Percentiles rank a stretch among this genome's conserved stretches.
Evolutionary conservation across 2,329 filamentous ascomycete species (phyloP).

Genomic region (Coniochaeta sp.): DNA sequence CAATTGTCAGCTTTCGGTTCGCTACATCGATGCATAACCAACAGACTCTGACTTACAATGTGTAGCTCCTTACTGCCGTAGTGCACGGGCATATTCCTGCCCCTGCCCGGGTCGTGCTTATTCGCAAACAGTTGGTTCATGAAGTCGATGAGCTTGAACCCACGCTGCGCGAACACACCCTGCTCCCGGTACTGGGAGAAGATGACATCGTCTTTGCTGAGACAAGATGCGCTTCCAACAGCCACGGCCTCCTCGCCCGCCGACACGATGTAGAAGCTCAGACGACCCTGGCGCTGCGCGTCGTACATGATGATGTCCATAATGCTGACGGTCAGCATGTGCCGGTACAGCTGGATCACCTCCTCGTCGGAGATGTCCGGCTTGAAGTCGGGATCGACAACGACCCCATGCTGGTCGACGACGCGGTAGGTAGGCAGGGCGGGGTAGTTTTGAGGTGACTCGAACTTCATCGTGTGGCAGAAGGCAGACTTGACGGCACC

Average conservation of each 20-base stretch:
- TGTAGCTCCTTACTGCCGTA: conserved; percentile 81
- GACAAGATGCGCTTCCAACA: conserved; percentile 77
- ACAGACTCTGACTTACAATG: conserved; percentile 49
- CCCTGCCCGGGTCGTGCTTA: conserved; percentile 67
- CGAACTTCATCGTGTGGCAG: conserved; percentile 70
- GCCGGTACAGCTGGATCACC: conserved; percentile 52
- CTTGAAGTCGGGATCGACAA: conserved; percentile 66
- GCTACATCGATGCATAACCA: not conserved
- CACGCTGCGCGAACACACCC: conserved; percentile 82
- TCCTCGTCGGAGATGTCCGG: conserved; percentile 61
- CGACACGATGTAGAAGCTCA: conserved; percentile 97
- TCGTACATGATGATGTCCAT: conserved; percentile 99
- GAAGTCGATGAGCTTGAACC: conserved; percentile 80
- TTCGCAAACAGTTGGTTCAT: conserved; percentile 96
- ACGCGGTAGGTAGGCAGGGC: conserved; percentile 88
- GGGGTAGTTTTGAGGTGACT: conserved; percentile 61
- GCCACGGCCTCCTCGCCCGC: conserved; percentile 92
- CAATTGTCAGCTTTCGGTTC: not conserved
- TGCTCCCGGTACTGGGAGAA: conserved; percentile 95
- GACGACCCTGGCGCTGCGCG: conserved; percentile 85
- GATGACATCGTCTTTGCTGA: conserved; percentile 78
- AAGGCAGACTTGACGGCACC: conserved; percentile 95
- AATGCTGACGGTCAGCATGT: conserved; percentile 64
- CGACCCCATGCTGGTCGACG: conserved; percentile 78
- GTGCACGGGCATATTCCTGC: conserved; percentile 95